Percentiles rank a stretch among this genome's conserved stretches.
Evolutionary conservation across 1,139 yeast genomes (phyloP).

Genomic region (Geotrichum australiense): DNA sequence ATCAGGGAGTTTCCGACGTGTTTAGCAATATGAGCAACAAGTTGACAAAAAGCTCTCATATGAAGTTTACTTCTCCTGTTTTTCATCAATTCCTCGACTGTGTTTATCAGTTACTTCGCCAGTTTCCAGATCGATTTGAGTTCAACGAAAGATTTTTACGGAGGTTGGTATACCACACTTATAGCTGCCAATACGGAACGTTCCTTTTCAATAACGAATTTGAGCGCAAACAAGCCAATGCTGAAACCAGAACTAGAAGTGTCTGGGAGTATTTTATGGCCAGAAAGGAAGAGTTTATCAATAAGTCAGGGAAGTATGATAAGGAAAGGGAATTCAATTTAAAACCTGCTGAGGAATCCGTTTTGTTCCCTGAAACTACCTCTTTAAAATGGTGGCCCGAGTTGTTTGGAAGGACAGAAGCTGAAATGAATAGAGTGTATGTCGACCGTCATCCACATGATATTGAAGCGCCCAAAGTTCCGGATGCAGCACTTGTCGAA

Average conservation of each 20-base stretch:
- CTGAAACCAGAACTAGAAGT: conserved; percentile 52
- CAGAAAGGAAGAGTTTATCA: conserved; percentile 62
- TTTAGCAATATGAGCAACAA: conserved; percentile 33
- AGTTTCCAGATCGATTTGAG: conserved; percentile 69
- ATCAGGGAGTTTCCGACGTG: conserved; percentile 36
- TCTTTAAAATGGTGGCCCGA: conserved; percentile 86
- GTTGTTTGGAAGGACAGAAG: conserved; percentile 66
- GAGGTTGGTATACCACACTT: conserved; percentile 75
- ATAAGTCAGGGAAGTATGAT: conserved; percentile 24
- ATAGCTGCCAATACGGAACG: conserved; percentile 93
- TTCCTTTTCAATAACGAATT: conserved; percentile 70
- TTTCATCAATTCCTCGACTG: conserved; percentile 92
- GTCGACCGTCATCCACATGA: conserved; percentile 9
- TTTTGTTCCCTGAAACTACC: conserved; percentile 59
- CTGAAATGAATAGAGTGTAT: conserved; percentile 56
- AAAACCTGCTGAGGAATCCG: conserved; percentile 34
- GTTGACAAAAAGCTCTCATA: conserved; percentile 32
- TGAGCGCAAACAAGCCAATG: conserved; percentile 44
- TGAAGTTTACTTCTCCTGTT: conserved; percentile 71
- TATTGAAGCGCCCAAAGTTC: background rate
- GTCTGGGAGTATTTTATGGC: conserved; percentile 94
- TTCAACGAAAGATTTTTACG: conserved; percentile 84
- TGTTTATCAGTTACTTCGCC: conserved; percentile 69
- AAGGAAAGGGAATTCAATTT: conserved; percentile 16
- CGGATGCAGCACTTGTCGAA: background rate